phyloP scores from a whole-genome alignment of 1,284 basidiomycete genomes.

The Fomes fomentarius region DNA sequence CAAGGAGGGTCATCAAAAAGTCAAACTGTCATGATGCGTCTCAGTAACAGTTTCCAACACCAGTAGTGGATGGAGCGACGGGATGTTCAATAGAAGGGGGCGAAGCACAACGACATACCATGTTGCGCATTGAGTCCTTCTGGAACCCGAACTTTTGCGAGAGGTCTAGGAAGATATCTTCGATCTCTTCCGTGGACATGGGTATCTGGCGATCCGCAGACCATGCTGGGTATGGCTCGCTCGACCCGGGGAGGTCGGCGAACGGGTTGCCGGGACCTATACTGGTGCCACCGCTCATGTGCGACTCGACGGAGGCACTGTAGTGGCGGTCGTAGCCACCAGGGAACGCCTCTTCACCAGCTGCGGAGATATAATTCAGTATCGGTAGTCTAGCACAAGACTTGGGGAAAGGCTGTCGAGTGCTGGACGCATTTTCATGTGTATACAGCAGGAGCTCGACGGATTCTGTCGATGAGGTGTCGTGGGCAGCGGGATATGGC shows the following conservation, averaged over 20 bases:
- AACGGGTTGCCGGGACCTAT: slow-evolving; percentile 63
- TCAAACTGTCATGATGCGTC: slow-evolving; percentile 69
- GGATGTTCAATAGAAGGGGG: not conserved
- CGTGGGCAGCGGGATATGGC: slow-evolving; percentile 15
- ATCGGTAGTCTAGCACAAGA: slow-evolving; percentile 7
- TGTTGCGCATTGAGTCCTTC: slow-evolving; percentile 90
- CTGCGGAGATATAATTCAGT: slow-evolving; percentile 19
- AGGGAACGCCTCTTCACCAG: slow-evolving; percentile 30
- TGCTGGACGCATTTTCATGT: not conserved
- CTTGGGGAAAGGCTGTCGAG: slow-evolving; percentile 3
- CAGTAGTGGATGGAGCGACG: not conserved
- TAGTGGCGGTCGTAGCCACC: slow-evolving; percentile 32
- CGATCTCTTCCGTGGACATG: slow-evolving; percentile 97
- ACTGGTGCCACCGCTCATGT: slow-evolving; percentile 44
- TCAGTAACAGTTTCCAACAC: not conserved
- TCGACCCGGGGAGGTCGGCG: slow-evolving; percentile 45
- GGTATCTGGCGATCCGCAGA: slow-evolving; percentile 92
- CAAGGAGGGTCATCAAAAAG: slow-evolving; percentile 97
- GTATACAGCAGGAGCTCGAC: slow-evolving; percentile 15
- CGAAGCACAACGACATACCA: slow-evolving; percentile 51
- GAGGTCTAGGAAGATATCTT: slow-evolving; percentile 98
- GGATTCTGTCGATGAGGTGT: slow-evolving; percentile 25
- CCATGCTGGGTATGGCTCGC: slow-evolving; percentile 95
- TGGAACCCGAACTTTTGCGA: slow-evolving; percentile 99
- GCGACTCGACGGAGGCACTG: slow-evolving; percentile 42